These are phyloP conservation scores for Sporopachydermia lactativora DNA, from an alignment of 805 yeast species.

Conservation along the genomic window DNA sequence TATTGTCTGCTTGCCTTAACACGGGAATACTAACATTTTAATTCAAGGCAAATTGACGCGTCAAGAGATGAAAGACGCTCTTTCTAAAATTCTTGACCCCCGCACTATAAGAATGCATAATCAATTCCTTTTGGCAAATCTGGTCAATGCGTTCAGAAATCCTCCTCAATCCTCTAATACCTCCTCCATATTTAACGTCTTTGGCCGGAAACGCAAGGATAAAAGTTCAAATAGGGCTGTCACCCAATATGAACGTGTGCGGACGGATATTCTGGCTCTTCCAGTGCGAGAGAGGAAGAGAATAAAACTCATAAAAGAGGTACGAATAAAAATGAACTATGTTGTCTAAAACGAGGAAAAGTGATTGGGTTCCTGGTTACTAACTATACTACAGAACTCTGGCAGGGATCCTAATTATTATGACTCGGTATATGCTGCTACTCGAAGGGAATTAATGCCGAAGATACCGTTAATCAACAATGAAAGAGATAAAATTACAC, in stretches of 20 bases:
- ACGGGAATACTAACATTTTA: no score
- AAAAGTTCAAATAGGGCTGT: slow-evolving; percentile 28
- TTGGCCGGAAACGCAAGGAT: slow-evolving; percentile 38
- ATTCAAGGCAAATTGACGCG: slow-evolving; percentile 69
- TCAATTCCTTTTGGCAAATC: slow-evolving; percentile 62
- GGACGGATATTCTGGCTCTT: slow-evolving; percentile 74
- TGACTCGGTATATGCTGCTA: slow-evolving; percentile 11
- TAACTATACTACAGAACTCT: slow-evolving; percentile 26
- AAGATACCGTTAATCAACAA: slow-evolving; percentile 65
- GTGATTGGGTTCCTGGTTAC: no score
- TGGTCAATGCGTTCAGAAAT: slow-evolving; percentile 74
- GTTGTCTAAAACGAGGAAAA: no score
- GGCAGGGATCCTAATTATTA: slow-evolving; percentile 3
- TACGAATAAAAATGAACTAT: no score
- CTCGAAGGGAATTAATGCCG: slow-evolving; percentile 48
- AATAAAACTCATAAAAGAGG: slow-evolving; percentile 58
- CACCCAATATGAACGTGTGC: slow-evolving; percentile 67
- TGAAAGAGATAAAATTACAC: slow-evolving; percentile 18
- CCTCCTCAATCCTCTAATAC: slow-evolving; percentile 33
- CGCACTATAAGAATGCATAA: slow-evolving; percentile 57
- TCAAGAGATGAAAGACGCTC: slow-evolving; percentile 47
- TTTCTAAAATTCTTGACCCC: slow-evolving; percentile 39
- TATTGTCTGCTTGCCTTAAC: neutral
- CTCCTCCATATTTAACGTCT: slow-evolving; percentile 28
- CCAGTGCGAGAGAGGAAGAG: slow-evolving; percentile 77